These are phyloP conservation scores for Chaetomium fimeti DNA, from an alignment of 495 filamentous ascomycete genomes.

Conservation along the genomic window DNA sequence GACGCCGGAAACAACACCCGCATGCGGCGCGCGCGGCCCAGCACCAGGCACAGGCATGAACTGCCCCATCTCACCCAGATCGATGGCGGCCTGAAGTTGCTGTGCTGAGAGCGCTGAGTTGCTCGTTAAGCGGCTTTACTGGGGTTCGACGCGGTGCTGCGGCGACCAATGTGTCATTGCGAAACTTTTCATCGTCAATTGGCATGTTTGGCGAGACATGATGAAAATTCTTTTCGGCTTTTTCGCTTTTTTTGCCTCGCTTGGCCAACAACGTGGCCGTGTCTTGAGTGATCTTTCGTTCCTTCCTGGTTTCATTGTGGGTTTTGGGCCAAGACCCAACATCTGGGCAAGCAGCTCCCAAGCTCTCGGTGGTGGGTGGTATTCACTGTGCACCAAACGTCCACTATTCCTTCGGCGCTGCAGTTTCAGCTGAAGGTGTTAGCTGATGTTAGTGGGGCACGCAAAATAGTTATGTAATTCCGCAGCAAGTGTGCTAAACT, in stretches of 20 bases:
- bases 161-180: neutral
- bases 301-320: neutral
- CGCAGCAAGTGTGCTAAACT: neutral
- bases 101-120: neutral
- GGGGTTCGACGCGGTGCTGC: neutral
- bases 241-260: neutral
- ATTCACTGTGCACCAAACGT: neutral
- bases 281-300: neutral
- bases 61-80: neutral
- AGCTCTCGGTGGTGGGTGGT: too few relatives aligned
- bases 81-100: conserved; percentile 10
- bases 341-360: neutral
- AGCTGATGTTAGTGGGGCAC: conserved; percentile 6
- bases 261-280: neutral
- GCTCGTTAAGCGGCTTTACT: neutral
- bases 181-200: neutral
- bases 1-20: conserved; percentile 4
- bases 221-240: neutral
- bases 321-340: neutral
- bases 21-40: conserved; percentile 15
- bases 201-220: neutral
- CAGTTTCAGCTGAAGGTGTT: neutral
- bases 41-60: conserved; percentile 4
- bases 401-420: neutral
- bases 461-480: neutral